A percentile compares a stretch with the other conserved stretches of the same genome.
phyloP scores from a whole-genome alignment of 495 filamentous ascomycete genomes.

The Thozetella sp. region DNA sequence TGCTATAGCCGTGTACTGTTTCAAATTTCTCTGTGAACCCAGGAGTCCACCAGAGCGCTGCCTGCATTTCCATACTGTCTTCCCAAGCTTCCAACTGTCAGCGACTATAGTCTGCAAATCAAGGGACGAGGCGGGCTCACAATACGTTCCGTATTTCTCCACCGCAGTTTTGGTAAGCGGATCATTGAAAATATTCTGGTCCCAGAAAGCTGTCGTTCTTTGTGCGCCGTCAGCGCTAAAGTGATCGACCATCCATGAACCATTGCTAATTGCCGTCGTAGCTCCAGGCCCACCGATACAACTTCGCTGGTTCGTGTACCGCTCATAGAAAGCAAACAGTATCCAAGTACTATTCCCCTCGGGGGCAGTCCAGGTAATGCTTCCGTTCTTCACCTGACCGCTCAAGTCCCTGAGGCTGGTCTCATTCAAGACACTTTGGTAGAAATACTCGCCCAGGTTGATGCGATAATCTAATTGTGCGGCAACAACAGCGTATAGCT shows the following conservation, averaged over 20 bases:
- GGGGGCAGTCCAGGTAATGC: conserved; percentile 7
- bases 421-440: conserved; percentile 2
- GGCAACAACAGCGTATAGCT: conserved; percentile 30
- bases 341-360: conserved; percentile 5
- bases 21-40: conserved; percentile 21
- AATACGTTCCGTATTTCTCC: conserved; percentile 40
- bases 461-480: conserved; percentile 17
- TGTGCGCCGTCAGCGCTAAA: conserved; percentile 43
- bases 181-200: conserved; percentile 40
- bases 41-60: conserved; percentile 43
- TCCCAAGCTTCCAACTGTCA: conserved; percentile 41
- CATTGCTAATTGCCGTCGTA: conserved; percentile 39
- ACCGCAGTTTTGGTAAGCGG: conserved; percentile 30
- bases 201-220: conserved; percentile 43
- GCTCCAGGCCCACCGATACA: conserved; percentile 16
- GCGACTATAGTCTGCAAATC: no score
- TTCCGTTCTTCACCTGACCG: conserved; percentile 6
- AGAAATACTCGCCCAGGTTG: background rate
- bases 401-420: conserved; percentile 8
- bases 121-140: no score
- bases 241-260: conserved; percentile 51
- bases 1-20: conserved; percentile 19
- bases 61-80: conserved; percentile 46
- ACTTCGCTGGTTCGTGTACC: conserved; percentile 18
- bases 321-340: conserved; percentile 40